A percentile compares a stretch with the other conserved stretches of the same genome.
Evolutionary conservation across 805 yeast species (phyloP).

Genomic region (Tetrapisispora iriomotensis): DNA sequence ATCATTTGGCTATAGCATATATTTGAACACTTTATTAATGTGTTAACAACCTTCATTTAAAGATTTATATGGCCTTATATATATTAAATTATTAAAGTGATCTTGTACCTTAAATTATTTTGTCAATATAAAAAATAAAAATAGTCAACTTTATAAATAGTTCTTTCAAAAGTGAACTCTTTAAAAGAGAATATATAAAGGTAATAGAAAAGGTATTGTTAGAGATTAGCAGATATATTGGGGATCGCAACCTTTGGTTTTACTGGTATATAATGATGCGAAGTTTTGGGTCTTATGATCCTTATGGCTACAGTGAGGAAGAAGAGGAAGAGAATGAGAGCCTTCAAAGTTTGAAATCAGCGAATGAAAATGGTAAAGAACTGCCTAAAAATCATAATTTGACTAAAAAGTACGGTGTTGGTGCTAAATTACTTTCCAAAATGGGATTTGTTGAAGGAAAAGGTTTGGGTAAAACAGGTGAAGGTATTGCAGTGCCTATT

Average conservation of each 20-base stretch:
- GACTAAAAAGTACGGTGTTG: conserved; percentile 58
- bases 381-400: conserved; percentile 13
- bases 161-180: background rate
- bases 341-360: conserved; percentile 8
- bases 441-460: conserved; percentile 86
- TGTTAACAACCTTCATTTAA: too few relatives aligned
- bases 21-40: too few relatives aligned
- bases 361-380: conserved; percentile 11
- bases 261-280: background rate
- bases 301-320: background rate
- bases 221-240: too few relatives aligned
- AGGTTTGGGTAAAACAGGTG: conserved; percentile 68
- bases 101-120: too few relatives aligned
- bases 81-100: too few relatives aligned
- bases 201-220: too few relatives aligned
- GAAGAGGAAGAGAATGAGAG: background rate
- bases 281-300: background rate
- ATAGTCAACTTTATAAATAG: too few relatives aligned
- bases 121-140: too few relatives aligned
- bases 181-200: too few relatives aligned
- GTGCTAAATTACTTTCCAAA: conserved; percentile 62
- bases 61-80: too few relatives aligned
- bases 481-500: conserved; percentile 76
- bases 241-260: background rate
- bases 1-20: too few relatives aligned